Evolutionary conservation across 2,329 filamentous ascomycete species (phyloP).

Genomic region (Paracamarosporium sp.): DNA sequence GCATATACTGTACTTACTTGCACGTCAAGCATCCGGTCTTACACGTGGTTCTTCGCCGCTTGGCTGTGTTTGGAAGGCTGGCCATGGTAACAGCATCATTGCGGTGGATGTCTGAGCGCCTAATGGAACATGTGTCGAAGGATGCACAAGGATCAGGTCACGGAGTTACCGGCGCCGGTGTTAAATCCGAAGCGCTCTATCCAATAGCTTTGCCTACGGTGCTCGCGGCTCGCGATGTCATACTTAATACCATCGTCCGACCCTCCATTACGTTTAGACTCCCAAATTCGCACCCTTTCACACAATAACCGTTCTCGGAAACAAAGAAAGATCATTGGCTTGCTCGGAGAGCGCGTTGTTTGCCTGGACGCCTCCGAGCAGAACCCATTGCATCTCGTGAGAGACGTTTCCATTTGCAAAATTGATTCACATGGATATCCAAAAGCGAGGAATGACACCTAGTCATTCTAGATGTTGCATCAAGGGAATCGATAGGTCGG

Average conservation of each 20-base stretch:
- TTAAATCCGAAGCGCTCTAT: background rate
- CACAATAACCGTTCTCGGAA: background rate
- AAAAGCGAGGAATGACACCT: too few relatives aligned
- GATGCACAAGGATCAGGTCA: background rate
- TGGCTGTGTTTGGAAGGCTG: background rate
- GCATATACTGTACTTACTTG: conserved; percentile 23
- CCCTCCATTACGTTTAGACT: background rate
- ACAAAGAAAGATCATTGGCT: background rate
- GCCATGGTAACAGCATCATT: background rate
- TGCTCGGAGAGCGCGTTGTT: background rate
- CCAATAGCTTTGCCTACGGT: background rate
- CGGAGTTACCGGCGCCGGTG: background rate
- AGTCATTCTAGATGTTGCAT: too few relatives aligned
- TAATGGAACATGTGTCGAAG: too few relatives aligned
- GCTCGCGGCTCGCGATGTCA: too few relatives aligned
- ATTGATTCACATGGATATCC: too few relatives aligned
- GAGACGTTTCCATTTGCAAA: too few relatives aligned
- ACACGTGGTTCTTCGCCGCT: background rate
- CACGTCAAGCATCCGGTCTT: conserved; percentile 29
- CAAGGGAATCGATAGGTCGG: too few relatives aligned
- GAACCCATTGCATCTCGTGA: too few relatives aligned
- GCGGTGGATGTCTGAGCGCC: background rate
- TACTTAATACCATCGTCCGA: background rate
- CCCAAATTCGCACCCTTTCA: background rate
- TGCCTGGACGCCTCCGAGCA: background rate